Conservation (phyloP, 2,329 filamentous ascomycete species). For the Claviceps paspali region DNA sequence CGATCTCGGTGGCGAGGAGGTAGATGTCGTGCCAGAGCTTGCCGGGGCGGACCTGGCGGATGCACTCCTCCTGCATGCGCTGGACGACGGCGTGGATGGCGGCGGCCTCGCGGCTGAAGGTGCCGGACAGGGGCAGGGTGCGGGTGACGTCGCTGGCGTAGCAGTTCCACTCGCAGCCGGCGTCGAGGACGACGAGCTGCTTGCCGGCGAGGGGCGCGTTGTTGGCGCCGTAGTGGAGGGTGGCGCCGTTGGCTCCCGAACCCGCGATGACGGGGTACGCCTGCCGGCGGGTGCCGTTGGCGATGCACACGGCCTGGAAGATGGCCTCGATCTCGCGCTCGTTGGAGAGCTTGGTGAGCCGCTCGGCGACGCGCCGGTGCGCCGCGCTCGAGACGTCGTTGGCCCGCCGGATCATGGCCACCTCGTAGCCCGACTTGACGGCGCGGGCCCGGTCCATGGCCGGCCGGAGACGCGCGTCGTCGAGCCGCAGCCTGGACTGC, state of each 20-base stretch:
- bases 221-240: slow-evolving; percentile 77
- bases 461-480: slow-evolving; percentile 39
- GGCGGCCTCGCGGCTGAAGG: slow-evolving; percentile 51
- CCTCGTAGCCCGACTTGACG: slow-evolving; percentile 73
- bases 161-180: slow-evolving; percentile 68
- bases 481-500: slow-evolving; percentile 22
- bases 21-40: slow-evolving; percentile 59
- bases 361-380: slow-evolving; percentile 56
- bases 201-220: slow-evolving; percentile 53
- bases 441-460: slow-evolving; percentile 72
- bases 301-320: slow-evolving; percentile 59
- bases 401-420: slow-evolving; percentile 66
- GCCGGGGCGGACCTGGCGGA: slow-evolving; percentile 52
- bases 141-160: slow-evolving; percentile 88
- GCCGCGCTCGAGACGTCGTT: slow-evolving; percentile 66
- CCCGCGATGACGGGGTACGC: slow-evolving; percentile 85
- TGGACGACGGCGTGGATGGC: slow-evolving; percentile 66
- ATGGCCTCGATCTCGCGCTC: slow-evolving; percentile 74
- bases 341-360: slow-evolving; percentile 47
- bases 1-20: slow-evolving; percentile 55
- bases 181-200: slow-evolving; percentile 70
- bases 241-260: slow-evolving; percentile 66
- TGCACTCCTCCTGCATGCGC: slow-evolving; percentile 65
- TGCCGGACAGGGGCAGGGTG: slow-evolving; percentile 62
- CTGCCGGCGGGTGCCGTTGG: slow-evolving; percentile 58